Conservation (phyloP, 1,139 yeast species). For the Pichia sp. region DNA sequence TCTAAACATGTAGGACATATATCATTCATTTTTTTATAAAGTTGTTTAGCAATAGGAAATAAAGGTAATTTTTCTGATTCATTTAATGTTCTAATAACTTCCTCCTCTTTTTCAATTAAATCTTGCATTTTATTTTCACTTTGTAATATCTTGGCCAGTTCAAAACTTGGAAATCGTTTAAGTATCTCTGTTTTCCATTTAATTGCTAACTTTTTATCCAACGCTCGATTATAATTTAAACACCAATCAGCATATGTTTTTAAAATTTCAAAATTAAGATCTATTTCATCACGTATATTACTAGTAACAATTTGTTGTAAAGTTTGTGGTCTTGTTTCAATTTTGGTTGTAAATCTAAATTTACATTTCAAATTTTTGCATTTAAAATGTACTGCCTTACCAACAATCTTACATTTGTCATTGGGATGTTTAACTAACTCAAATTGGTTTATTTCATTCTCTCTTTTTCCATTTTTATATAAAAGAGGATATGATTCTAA, state of each 20-base stretch:
- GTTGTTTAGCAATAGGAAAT: constrained; percentile 5
- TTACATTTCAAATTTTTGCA: constrained; percentile 25
- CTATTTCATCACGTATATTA: neutral
- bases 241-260: constrained; percentile 7
- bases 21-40: constrained; percentile 2
- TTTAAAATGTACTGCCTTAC: constrained; percentile 25
- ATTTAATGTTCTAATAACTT: neutral
- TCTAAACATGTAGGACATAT: constrained; percentile 10
- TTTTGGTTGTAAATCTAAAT: constrained; percentile 26
- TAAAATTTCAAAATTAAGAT: constrained; percentile 2
- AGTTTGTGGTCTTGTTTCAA: constrained; percentile 27
- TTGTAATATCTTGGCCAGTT: constrained; percentile 16
- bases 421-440: constrained; percentile 9
- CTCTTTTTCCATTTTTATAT: neutral
- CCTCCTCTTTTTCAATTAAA: neutral
- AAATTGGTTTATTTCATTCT: neutral
- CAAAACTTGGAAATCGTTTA: constrained; percentile 19
- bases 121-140: neutral
- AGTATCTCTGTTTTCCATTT: constrained; percentile 16
- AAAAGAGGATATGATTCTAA: constrained; percentile 12
- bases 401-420: constrained; percentile 15
- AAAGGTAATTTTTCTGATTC: neutral
- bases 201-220: constrained; percentile 6
- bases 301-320: constrained; percentile 20
- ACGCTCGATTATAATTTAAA: constrained; percentile 6